Base-by-base conservation (phyloP, 805 yeast species). In the Tetrapisispora phaffii region DNA sequence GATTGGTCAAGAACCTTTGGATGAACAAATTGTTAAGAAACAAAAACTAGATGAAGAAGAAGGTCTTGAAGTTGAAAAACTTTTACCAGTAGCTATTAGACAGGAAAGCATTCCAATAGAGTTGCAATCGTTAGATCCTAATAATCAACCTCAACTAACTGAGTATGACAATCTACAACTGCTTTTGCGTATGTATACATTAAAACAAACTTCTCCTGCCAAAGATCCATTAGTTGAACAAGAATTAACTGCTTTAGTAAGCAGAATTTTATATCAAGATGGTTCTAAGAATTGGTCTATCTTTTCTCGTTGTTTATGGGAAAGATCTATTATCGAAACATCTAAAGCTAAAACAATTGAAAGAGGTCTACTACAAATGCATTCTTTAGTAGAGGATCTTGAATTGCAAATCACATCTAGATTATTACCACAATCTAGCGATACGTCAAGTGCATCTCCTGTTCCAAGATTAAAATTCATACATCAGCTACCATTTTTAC, bases 331-430 rank as follows among this genome's bases (percentile, higher is more conserved):
- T 19, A 68, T 89, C 32, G 98, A 93, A 61, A 76, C 95, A 0
- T 72, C 74, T 41, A 80, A 79, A 52, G 79, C 95, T 1, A 80
- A 84, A 59, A 90, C 97, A 1, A 82, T 90, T 21, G 97, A 93
- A 66, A 75, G 98, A 60, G 97, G 97, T 42, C 80, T 89, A 4
- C 70, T 93, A 42, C 98, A 93, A 65, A 80, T 93, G 82, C 90
- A 89, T 44, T 81, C 95, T 3, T 69, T 93, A 36, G 93, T 89
- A 23, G 96, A 88, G 58, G 96, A 89, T 60, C 69, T 87, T 22
- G 95, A 90, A 2, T 73, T 80, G 46, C 75, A 79, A 46, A 77
- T 82, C 42, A 70, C 72, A 44, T 67, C 81, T 8, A 72, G 79
- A 52, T 68, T 69, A 56, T 76, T 70, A 66, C 85, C 73, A n/a